These are phyloP conservation scores for Aphanocladium album DNA, from an alignment of 2,329 filamentous ascomycete species.

Conservation along the genomic window DNA sequence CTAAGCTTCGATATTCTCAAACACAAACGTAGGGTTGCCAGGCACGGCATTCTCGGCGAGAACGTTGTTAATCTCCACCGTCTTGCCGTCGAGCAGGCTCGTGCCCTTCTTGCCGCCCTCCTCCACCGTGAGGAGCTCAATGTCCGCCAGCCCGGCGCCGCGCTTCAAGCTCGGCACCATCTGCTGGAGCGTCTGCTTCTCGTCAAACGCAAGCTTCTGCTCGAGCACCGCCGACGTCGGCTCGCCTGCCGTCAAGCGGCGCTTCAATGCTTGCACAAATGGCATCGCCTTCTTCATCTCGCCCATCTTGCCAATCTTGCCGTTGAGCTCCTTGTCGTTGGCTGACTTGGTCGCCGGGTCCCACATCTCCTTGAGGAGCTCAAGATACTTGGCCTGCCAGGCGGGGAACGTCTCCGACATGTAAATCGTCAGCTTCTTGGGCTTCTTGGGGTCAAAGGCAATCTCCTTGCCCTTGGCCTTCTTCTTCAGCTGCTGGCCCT, in stretches of 20 bases:
- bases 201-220: slow-evolving; percentile 81
- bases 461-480: slow-evolving; percentile 87
- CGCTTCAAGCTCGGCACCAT: slow-evolving; percentile 79
- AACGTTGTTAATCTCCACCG: slow-evolving; percentile 52
- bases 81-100: slow-evolving; percentile 46
- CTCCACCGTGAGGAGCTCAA: slow-evolving; percentile 68
- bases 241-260: slow-evolving; percentile 68
- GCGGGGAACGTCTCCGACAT: slow-evolving; percentile 72
- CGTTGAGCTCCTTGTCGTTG: slow-evolving; percentile 77
- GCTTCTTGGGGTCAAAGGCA: slow-evolving; percentile 81
- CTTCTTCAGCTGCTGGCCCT: slow-evolving; percentile 79
- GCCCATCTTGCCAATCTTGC: slow-evolving; percentile 72
- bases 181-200: slow-evolving; percentile 66
- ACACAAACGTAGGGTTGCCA: slow-evolving; percentile 74
- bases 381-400: slow-evolving; percentile 90
- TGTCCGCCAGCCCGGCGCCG: slow-evolving; percentile 61
- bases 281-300: slow-evolving; percentile 99
- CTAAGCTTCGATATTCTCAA: slow-evolving; percentile 66
- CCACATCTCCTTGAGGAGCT: slow-evolving; percentile 69
- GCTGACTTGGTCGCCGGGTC: slow-evolving; percentile 54
- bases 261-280: slow-evolving; percentile 85
- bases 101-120: slow-evolving; percentile 64
- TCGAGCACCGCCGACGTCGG: slow-evolving; percentile 65
- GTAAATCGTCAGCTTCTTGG: slow-evolving; percentile 88
- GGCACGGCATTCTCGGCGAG: slow-evolving; percentile 72